Conservation (phyloP, 768 basidiomycete genomes). For the Tephrocybe sp. region DNA sequence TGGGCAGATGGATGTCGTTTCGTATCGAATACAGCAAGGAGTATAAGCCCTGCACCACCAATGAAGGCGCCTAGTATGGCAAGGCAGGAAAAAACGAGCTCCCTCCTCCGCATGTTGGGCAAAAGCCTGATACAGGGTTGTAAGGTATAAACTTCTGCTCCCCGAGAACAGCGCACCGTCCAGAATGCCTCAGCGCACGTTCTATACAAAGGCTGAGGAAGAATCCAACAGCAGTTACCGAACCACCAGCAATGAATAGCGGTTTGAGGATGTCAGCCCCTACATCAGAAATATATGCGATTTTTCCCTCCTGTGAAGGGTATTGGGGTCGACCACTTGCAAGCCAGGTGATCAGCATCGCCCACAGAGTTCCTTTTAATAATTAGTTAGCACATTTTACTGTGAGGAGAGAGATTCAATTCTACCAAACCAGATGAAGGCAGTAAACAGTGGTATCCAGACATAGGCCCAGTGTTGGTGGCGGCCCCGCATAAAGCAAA, state of each 20-base stretch:
- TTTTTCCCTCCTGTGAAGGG: constrained; percentile 50
- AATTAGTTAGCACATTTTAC: neutral
- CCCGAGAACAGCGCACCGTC: constrained; percentile 49
- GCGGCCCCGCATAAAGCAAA: constrained; percentile 22
- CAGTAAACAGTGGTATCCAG: constrained; percentile 59
- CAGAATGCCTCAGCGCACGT: constrained; percentile 63
- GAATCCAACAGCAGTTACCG: constrained; percentile 63
- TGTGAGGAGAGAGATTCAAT: constrained; percentile 13
- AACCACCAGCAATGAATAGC: constrained; percentile 66
- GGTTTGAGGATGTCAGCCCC: constrained; percentile 77
- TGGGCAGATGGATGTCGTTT: constrained; percentile 51
- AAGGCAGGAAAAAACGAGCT: constrained; percentile 53
- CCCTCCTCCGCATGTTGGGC: constrained; percentile 56
- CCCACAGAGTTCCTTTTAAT: constrained; percentile 51
- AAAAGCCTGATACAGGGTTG: constrained; percentile 60
- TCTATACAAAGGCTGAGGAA: constrained; percentile 60
- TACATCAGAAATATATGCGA: constrained; percentile 79
- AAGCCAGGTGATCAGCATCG: constrained; percentile 74
- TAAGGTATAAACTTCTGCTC: no score
- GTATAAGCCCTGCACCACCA: constrained; percentile 63
- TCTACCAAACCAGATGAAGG: constrained; percentile 67
- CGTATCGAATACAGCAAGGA: constrained; percentile 75
- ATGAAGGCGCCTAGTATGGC: constrained; percentile 61
- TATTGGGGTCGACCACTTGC: constrained; percentile 63
- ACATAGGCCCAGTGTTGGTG: constrained; percentile 58